Evolutionary conservation across 2,329 filamentous ascomycete genomes (phyloP).

Genomic region (Diaporthe capsici): DNA sequence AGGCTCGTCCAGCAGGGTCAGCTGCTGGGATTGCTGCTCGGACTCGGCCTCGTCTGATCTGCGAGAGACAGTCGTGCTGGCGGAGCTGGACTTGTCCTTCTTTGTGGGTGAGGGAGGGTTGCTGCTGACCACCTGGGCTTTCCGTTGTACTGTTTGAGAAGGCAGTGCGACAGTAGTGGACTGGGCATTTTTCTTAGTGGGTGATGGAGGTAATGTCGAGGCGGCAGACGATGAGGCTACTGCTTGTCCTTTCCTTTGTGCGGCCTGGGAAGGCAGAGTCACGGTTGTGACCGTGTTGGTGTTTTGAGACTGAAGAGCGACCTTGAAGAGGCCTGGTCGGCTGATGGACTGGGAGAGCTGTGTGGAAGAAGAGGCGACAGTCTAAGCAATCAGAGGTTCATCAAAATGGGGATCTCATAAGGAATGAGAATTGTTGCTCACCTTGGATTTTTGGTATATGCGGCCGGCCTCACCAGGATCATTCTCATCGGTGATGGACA

Average conservation of each 20-base stretch:
- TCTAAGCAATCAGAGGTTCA: constrained; percentile 55
- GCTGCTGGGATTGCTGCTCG: constrained; percentile 71
- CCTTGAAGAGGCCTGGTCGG: constrained; percentile 87
- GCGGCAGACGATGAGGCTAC: constrained; percentile 45
- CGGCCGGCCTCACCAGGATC: constrained; percentile 69
- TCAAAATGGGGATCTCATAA: constrained; percentile 6
- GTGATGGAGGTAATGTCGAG: constrained; percentile 42
- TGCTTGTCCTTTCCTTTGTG: constrained; percentile 63
- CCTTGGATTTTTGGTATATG: constrained; percentile 82
- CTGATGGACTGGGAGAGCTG: constrained; percentile 68
- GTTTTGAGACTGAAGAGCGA: constrained; percentile 85
- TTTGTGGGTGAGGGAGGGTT: constrained; percentile 68
- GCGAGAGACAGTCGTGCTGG: constrained; percentile 49
- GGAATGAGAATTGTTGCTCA: constrained; percentile 53
- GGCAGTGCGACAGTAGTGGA: constrained; percentile 75
- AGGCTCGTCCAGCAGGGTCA: constrained; percentile 55
- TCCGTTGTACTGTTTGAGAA: constrained; percentile 73
- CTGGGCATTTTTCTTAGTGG: constrained; percentile 38
- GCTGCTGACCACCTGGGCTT: constrained; percentile 52
- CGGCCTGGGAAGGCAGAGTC: constrained; percentile 76
- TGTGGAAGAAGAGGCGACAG: constrained; percentile 57
- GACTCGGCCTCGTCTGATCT: constrained; percentile 64
- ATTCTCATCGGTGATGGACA: constrained; percentile 92
- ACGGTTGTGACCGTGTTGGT: constrained; percentile 74
- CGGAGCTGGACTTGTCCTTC: constrained; percentile 58